These are phyloP conservation scores for Pseudogymnoascus sp. DNA, from an alignment of 2,329 filamentous ascomycete genomes.

Conservation along the genomic window DNA sequence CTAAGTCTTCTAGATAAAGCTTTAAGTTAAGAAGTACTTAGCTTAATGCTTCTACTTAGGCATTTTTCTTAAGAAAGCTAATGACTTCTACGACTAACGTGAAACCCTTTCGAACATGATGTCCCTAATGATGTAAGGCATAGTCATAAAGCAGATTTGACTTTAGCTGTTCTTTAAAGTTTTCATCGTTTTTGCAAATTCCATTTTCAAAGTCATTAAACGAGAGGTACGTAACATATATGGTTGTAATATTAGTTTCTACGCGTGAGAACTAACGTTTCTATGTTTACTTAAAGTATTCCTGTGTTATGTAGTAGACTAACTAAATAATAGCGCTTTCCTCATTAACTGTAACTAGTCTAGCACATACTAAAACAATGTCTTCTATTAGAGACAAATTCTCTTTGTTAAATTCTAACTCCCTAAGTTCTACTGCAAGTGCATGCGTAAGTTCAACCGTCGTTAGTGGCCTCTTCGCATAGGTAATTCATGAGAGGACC, in stretches of 20 bases:
- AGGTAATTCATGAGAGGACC: no score
- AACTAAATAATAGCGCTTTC: no score
- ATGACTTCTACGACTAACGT: slow-evolving; percentile 10
- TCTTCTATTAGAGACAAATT: no score
- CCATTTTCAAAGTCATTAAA: slow-evolving; percentile 17
- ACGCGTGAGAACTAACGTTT: slow-evolving; percentile 9
- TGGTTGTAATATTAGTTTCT: slow-evolving; percentile 9
- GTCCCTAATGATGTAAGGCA: slow-evolving; percentile 26
- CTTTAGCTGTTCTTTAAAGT: slow-evolving; percentile 17
- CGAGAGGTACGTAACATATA: slow-evolving; percentile 22
- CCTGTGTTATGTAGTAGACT: slow-evolving; percentile 28
- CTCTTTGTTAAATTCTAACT: no score
- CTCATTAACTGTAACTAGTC: no score
- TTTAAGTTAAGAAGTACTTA: slow-evolving; percentile 17
- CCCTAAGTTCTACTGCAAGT: no score
- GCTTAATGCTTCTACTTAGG: slow-evolving; percentile 14
- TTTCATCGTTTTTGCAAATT: slow-evolving; percentile 12
- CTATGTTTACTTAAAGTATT: slow-evolving; percentile 31
- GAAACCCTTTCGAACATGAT: slow-evolving; percentile 21
- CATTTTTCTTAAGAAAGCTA: slow-evolving; percentile 15
- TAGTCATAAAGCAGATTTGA: slow-evolving; percentile 24
- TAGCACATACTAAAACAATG: no score
- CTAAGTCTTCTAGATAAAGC: background rate
- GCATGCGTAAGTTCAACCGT: no score
- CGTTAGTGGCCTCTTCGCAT: no score